Conservation (phyloP, 495 filamentous ascomycete genomes). For the Penicillium daleae region DNA sequence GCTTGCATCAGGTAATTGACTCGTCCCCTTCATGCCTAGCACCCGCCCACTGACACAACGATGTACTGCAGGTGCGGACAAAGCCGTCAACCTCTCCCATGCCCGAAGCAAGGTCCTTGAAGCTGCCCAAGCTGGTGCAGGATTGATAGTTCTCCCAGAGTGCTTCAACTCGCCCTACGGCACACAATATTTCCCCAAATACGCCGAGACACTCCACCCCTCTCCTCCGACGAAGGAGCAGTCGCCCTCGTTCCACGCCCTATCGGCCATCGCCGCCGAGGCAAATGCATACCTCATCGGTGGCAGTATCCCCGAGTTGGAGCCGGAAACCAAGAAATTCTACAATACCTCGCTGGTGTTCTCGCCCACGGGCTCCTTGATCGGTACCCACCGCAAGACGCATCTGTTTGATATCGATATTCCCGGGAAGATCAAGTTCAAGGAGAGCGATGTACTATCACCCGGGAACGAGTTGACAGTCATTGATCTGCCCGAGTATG, state of each 20-base stretch:
- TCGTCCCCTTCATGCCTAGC: not conserved
- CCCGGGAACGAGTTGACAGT: slow-evolving; percentile 82
- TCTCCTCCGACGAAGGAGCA: slow-evolving; percentile 71
- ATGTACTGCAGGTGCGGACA: slow-evolving; percentile 66
- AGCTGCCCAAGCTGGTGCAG: slow-evolving; percentile 73
- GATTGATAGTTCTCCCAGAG: slow-evolving; percentile 67
- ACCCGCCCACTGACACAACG: slow-evolving; percentile 8
- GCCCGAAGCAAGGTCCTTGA: slow-evolving; percentile 83
- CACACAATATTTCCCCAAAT: slow-evolving; percentile 84
- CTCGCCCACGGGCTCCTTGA: slow-evolving; percentile 70
- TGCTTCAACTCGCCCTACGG: slow-evolving; percentile 99
- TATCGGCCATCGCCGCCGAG: slow-evolving; percentile 76
- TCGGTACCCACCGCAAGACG: slow-evolving; percentile 88
- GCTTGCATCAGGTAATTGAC: slow-evolving; percentile 64
- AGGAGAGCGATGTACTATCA: slow-evolving; percentile 83
- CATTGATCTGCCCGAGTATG: slow-evolving; percentile 83
- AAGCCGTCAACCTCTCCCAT: slow-evolving; percentile 78
- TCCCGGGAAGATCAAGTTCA: slow-evolving; percentile 89
- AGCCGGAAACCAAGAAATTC: slow-evolving; percentile 66
- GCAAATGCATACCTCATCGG: slow-evolving; percentile 80
- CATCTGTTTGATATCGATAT: slow-evolving; percentile 99
- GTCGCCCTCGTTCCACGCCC: slow-evolving; percentile 81
- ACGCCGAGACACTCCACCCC: slow-evolving; percentile 85
- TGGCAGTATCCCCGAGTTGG: slow-evolving; percentile 88
- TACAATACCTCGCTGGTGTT: slow-evolving; percentile 94